These are phyloP conservation scores for Fonsecaea monophora DNA, from an alignment of 2,329 filamentous ascomycete species.

Conservation along the genomic window DNA sequence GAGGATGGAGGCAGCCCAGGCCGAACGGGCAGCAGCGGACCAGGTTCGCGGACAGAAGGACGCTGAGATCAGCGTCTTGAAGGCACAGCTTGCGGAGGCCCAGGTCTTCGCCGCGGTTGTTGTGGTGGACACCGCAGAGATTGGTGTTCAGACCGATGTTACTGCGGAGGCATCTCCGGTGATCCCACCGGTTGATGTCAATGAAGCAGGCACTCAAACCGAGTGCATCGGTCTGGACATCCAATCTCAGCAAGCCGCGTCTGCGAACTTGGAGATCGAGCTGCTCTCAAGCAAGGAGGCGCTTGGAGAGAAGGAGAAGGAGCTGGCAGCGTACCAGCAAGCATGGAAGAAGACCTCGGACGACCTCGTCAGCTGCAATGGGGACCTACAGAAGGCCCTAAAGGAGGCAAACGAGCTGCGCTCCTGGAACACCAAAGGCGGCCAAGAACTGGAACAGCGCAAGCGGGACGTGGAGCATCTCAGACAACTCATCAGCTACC, in stretches of 20 bases:
- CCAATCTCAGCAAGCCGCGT: neutral
- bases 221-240: neutral
- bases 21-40: neutral
- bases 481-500: neutral
- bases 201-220: constrained; percentile 5
- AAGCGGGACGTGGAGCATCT: neutral
- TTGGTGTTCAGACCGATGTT: constrained; percentile 7
- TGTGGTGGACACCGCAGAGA: constrained; percentile 1
- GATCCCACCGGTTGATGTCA: neutral
- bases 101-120: neutral
- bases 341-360: neutral
- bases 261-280: neutral
- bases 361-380: neutral
- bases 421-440: neutral
- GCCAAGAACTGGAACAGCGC: constrained; percentile 5
- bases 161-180: constrained; percentile 3
- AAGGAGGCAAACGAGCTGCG: constrained; percentile 2
- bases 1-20: neutral
- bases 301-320: neutral
- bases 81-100: constrained; percentile 3
- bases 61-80: constrained; percentile 8
- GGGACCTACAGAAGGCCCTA: neutral
- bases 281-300: neutral
- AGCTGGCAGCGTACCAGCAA: neutral
- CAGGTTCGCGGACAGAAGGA: constrained; percentile 1